Base-by-base conservation (phyloP, 2,329 filamentous ascomycete species). In the Cryphonectria nitschkei region DNA sequence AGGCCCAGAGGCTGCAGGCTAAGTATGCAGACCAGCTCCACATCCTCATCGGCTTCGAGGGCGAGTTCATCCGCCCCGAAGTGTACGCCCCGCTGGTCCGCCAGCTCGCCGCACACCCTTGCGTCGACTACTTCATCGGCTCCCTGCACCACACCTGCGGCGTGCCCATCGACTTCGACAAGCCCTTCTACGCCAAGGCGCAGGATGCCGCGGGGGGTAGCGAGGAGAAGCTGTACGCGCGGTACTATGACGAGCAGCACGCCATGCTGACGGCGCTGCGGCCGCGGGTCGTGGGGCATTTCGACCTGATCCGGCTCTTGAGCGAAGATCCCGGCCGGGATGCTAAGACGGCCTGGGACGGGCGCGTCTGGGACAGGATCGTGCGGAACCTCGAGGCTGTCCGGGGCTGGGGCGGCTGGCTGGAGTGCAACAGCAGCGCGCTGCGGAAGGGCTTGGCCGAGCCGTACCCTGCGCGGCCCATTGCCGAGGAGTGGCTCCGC, bases 401-500 rank as follows among this genome's bases (percentile, higher is more conserved):
- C 50, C 88, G 85, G 29, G 84, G 84, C 54, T 95, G 97, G 78
- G 93, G 92, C 19, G 95, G 93, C 0, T 87, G 96, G 80, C 79
- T 99, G 72, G 96, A 99, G 86, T 87, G 97, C 77, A 99, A 99
- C 80, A 94, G 92, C 65, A 91, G 93, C 54, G 94, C 90, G 29
- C 79, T 98, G 81, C 87, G 96, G 74, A 99, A 99, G 84, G 96
- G 95, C 6, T 88, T 98, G 81, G 87, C 84, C 29, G 94, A 98
- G 84, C 94, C 95, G 62, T 99, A 99, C 84, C 96, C 96, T 0
- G 90, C 90, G 73, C 86, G 88, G 68, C 85, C 89, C 76, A 92
- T 99, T 77, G 94, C 94, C 76, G 86, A 93, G 91, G 88, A 89
- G 78, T 97, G 94, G 84, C 78, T 94, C 68, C 81, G 81, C 9